Percentiles rank a stretch among this genome's conserved stretches.
These are phyloP conservation scores for Silene coronaria DNA, from an alignment of 179 eudicot species.

Conservation along the genomic window DNA sequence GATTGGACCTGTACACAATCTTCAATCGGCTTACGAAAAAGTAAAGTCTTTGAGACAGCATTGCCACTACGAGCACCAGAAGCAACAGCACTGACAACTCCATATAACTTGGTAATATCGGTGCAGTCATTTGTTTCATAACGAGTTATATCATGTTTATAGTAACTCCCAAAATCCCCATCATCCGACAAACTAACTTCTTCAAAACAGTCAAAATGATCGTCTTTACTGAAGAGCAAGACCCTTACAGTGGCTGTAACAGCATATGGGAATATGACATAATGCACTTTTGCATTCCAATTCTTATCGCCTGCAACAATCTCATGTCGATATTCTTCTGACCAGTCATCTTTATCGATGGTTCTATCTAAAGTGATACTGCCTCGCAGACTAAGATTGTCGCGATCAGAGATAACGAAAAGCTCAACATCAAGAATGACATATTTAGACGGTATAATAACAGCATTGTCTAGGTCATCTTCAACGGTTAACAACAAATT, in stretches of 20 bases:
- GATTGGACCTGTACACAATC: background rate
- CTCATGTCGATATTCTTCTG: background rate
- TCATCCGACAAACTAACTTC: background rate
- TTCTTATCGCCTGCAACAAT: background rate
- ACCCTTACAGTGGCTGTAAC: background rate
- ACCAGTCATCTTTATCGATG: background rate
- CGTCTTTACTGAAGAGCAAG: background rate
- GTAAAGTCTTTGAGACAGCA: background rate
- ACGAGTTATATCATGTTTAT: background rate
- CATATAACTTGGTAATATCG: too few relatives aligned
- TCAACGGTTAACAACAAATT: too few relatives aligned
- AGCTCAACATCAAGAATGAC: background rate
- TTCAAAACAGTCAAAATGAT: background rate
- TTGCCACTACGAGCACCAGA: background rate
- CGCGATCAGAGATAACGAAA: background rate
- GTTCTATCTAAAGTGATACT: background rate
- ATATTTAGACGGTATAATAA: background rate
- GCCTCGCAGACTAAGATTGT: background rate
- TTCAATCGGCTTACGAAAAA: background rate
- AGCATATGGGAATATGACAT: background rate
- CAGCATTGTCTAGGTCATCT: background rate
- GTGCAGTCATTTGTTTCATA: background rate
- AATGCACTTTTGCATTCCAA: background rate
- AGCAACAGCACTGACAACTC: too few relatives aligned
- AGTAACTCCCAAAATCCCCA: background rate